A percentile compares a stretch with the other conserved stretches of the same genome.
Evolutionary conservation across 2,329 filamentous ascomycete species (phyloP).

Genomic region (Beauveria medogensis): DNA sequence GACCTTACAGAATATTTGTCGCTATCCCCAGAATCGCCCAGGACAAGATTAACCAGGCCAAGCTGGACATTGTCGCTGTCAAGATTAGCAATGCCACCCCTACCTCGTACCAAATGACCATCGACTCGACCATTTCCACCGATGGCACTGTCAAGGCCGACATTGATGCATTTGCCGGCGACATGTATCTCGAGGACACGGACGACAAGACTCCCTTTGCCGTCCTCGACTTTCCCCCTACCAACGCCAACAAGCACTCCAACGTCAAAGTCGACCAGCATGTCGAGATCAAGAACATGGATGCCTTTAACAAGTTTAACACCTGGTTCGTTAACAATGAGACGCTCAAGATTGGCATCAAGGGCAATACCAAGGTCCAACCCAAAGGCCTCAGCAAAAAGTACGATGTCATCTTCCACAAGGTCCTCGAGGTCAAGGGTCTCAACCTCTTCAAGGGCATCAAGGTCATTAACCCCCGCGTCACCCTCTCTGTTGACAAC

Average conservation of each 20-base stretch:
- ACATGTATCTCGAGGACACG: conserved; percentile 47
- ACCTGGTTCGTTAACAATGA: conserved; percentile 43
- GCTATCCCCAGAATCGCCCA: conserved; percentile 50
- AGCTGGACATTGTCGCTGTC: conserved; percentile 49
- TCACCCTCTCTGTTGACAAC: conserved; percentile 31
- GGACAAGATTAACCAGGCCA: conserved; percentile 43
- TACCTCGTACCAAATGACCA: conserved; percentile 40
- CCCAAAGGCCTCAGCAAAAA: conserved; percentile 40
- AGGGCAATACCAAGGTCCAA: conserved; percentile 43
- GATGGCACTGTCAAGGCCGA: conserved; percentile 44
- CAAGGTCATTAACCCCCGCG: conserved; percentile 39
- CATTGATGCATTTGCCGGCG: conserved; percentile 41
- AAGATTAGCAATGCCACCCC: conserved; percentile 37
- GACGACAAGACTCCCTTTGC: conserved; percentile 41
- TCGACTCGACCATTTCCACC: conserved; percentile 48
- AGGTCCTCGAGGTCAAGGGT: conserved; percentile 43
- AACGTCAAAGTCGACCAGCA: conserved; percentile 44
- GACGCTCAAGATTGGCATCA: conserved; percentile 40
- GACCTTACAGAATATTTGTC: conserved; percentile 43
- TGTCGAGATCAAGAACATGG: conserved; percentile 36
- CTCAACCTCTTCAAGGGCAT: conserved; percentile 50
- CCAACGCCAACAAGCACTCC: conserved; percentile 39
- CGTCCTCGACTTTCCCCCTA: conserved; percentile 43
- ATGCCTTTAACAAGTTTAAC: conserved; percentile 48
- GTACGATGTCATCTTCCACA: conserved; percentile 47